Percentiles rank a stretch among this genome's conserved stretches.
Evolutionary conservation across 306 rosid genomes (phyloP).

Genomic region (Echinosophora koreensis): DNA sequence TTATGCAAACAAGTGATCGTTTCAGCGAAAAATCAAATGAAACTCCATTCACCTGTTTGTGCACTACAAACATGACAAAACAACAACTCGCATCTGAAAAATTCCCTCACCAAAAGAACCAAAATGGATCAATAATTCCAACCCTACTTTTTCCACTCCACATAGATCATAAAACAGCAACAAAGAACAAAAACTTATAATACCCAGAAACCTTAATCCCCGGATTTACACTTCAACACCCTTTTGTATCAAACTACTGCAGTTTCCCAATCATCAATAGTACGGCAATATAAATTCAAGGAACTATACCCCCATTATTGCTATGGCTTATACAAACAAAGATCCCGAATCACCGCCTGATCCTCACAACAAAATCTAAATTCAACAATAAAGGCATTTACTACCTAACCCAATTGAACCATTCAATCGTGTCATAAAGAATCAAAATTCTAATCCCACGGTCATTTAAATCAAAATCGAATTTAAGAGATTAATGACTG

Average conservation of each 20-base stretch:
- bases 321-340: background rate
- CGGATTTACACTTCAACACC: background rate
- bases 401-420: background rate
- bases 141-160: constrained; percentile 23
- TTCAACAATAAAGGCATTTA: constrained; percentile 7
- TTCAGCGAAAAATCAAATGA: constrained; percentile 16
- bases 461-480: background rate
- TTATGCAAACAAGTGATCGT: constrained; percentile 2
- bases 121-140: background rate
- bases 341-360: constrained; percentile 31
- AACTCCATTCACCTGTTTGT: background rate
- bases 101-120: background rate
- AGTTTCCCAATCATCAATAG: constrained; percentile 14
- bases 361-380: constrained; percentile 36
- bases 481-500: background rate
- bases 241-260: background rate
- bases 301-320: background rate
- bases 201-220: constrained; percentile 30
- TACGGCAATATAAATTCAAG: constrained; percentile 21
- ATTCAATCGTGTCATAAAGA: background rate
- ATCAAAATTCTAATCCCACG: constrained; percentile 15
- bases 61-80: background rate
- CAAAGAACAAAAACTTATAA: background rate
- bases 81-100: constrained; percentile 14
- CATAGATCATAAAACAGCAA: background rate